A percentile compares a stretch with the other conserved stretches of the same genome.
Evolutionary conservation across 2,329 filamentous ascomycete species (phyloP).

Genomic region (Clarireedia hainanense): DNA sequence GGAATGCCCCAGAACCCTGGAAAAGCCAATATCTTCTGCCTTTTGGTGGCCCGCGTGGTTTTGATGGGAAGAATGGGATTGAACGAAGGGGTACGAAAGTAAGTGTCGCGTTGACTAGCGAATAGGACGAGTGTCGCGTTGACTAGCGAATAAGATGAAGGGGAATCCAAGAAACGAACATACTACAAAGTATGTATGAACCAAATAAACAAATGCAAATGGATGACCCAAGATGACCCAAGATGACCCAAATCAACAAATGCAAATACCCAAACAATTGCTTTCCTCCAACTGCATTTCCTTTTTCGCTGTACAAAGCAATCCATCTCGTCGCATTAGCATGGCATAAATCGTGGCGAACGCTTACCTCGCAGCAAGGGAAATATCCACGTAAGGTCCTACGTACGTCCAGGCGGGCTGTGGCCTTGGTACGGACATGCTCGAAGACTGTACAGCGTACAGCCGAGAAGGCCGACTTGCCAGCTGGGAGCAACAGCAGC

Average conservation of each 20-base stretch:
- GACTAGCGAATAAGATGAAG: neutral
- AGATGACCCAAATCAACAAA: neutral
- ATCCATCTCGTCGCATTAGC: too few species aligned
- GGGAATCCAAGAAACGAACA: neutral
- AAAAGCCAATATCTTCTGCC: neutral
- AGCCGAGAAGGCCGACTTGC: neutral
- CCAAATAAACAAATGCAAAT: neutral
- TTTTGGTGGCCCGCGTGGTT: too few species aligned
- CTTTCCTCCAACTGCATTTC: too few species aligned
- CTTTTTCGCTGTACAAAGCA: constrained; percentile 1
- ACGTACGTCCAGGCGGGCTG: neutral
- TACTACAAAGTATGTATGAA: neutral
- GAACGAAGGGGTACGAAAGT: neutral
- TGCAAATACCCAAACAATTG: too few species aligned
- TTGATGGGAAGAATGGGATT: neutral
- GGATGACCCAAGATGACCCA: neutral
- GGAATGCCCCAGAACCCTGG: constrained; percentile 8
- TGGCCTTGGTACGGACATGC: neutral
- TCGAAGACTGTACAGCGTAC: neutral
- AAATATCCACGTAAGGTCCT: neutral
- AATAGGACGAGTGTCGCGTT: neutral
- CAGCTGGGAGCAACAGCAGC: too few species aligned
- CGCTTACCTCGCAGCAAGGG: too few species aligned
- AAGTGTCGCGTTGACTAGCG: neutral
- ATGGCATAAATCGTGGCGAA: too few species aligned